These are phyloP conservation scores for Kockiozyma suomiensis DNA, from an alignment of 805 yeast species.

Conservation along the genomic window DNA sequence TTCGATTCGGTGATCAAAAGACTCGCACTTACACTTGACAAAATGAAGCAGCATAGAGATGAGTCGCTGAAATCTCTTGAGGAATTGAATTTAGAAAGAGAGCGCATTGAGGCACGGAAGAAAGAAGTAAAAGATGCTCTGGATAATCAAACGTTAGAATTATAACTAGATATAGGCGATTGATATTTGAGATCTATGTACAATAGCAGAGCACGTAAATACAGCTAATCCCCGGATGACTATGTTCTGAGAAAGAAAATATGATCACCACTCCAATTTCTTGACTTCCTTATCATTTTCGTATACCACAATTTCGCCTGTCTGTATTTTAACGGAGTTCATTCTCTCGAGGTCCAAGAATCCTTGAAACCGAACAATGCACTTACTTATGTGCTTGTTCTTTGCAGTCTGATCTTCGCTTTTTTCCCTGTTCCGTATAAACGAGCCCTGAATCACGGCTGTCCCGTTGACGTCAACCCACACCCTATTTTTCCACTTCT, in stretches of 20 bases:
- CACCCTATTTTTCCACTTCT: conserved; percentile 4
- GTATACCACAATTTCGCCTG: conserved; percentile 19
- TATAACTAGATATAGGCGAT: neutral
- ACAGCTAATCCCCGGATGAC: neutral
- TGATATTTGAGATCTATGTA: neutral
- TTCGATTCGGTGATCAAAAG: conserved; percentile 22
- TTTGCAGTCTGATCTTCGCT: neutral
- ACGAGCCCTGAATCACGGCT: conserved; percentile 21
- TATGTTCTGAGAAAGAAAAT: too few relatives aligned
- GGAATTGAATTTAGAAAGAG: conserved; percentile 10
- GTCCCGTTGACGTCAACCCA: conserved; percentile 26
- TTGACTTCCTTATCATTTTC: conserved; percentile 15
- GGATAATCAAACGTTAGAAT: neutral
- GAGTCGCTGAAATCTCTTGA: conserved; percentile 14
- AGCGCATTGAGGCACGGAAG: conserved; percentile 20
- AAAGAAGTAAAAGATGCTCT: conserved; percentile 21
- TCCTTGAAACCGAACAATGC: conserved; percentile 25
- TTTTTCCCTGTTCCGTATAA: neutral
- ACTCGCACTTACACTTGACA: conserved; percentile 16
- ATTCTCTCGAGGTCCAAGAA: conserved; percentile 28
- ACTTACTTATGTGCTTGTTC: neutral
- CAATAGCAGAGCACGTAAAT: neutral
- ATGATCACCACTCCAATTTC: conserved; percentile 19
- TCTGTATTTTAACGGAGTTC: conserved; percentile 26
- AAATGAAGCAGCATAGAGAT: conserved; percentile 19